Evolutionary conservation across 2,329 filamentous ascomycete species (phyloP), one percentile per base, ranked within the genome.

Genomic region (Hymenoscyphus fraxineus): DNA sequence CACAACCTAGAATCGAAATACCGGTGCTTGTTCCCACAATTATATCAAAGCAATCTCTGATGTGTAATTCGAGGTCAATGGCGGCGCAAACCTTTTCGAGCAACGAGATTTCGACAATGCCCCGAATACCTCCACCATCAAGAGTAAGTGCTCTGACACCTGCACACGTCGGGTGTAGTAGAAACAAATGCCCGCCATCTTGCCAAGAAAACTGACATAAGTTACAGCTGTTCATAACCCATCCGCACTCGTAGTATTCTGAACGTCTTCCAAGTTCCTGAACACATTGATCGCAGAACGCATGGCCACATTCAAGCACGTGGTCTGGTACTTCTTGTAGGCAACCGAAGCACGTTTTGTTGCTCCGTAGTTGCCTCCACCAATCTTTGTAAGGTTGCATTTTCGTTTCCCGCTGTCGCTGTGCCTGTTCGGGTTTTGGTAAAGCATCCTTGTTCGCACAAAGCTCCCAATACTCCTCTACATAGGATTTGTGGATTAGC

Each of bases 21-120:
- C 62, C 58, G n/a, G 62, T 58, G 31, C 62, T 64, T 19, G 54
- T 61, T 57, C 62, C 58, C 40, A 64, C 54, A 35, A 64, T 64
- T 10, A 64, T 54, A 58, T 64, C 58, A 27, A 64, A 64, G 22
- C 32, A 64, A 19, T 60, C 56, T 57, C 41, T n/a, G 2, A 64
- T 16, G 7, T 58, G 58, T 7, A 64, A n/a, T 35, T 64, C 54
- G 16, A 64, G n/a, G 12, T 58, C 51, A 47, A 64, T 64, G 27
- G 35, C 19, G 5, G 35, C 27, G 7, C 47, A 54, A n/a, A 64
- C 51, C 32, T 40, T 40, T 32, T 60, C 27, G n/a, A 64, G 51
- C 16, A 60, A 16, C 19, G 38, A 44, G 40, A 58, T 22, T 15
- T 56, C 22, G 40, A 64, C 47, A 10, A 64, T 58, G 3, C 62